phyloP scores from a whole-genome alignment of 2,329 filamentous ascomycete genomes.

The Claviceps sorghi region DNA sequence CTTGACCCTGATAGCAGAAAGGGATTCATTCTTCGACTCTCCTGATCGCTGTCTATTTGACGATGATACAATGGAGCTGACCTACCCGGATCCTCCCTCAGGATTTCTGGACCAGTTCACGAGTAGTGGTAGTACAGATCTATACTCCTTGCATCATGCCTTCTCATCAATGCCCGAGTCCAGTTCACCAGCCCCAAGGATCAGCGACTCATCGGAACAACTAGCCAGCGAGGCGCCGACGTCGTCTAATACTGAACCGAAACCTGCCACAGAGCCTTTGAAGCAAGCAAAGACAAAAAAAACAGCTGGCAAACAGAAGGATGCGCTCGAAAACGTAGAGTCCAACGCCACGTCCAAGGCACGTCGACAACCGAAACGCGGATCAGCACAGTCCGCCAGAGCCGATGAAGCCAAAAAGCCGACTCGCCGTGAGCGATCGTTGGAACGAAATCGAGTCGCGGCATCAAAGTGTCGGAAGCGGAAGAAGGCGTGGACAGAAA shows the following conservation, averaged over 20 bases:
- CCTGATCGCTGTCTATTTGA: background rate
- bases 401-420: background rate
- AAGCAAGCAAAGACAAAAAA: background rate
- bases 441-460: conserved; percentile 57
- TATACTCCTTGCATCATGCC: background rate
- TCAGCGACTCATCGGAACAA: background rate
- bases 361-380: background rate
- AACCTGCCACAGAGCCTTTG: background rate
- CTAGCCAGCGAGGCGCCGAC: background rate
- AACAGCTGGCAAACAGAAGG: background rate
- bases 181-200: background rate
- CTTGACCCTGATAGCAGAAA: background rate
- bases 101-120: background rate
- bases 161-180: background rate
- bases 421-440: conserved; percentile 35
- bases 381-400: background rate
- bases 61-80: background rate
- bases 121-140: background rate
- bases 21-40: background rate
- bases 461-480: conserved; percentile 63
- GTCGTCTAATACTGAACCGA: background rate
- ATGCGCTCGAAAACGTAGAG: background rate
- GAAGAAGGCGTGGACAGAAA: conserved; percentile 38
- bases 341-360: background rate
- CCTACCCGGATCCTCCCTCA: background rate